These are phyloP conservation scores for Cercophora sp. DNA, from an alignment of 495 filamentous ascomycete species.

Conservation along the genomic window DNA sequence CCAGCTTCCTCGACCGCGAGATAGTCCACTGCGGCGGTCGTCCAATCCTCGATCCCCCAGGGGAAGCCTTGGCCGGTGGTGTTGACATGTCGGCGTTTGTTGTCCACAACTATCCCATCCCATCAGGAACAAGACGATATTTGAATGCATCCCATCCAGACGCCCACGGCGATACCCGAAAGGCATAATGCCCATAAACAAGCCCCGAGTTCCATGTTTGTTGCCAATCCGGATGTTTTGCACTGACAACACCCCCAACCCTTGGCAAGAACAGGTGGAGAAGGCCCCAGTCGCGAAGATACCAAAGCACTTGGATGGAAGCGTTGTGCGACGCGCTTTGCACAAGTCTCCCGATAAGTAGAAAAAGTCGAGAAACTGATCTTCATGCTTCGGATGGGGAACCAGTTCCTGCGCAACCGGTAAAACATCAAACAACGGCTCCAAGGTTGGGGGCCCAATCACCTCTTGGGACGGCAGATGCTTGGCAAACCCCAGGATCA, in stretches of 20 bases:
- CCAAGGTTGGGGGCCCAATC: too few species aligned
- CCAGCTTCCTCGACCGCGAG: conserved; percentile 39
- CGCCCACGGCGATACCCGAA: not conserved
- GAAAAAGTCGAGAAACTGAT: too few species aligned
- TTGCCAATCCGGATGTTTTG: not conserved
- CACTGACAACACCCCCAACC: too few species aligned
- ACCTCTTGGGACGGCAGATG: too few species aligned
- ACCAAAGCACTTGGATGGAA: not conserved
- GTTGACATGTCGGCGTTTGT: not conserved
- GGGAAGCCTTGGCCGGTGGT: conserved; percentile 1
- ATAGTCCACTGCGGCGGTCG: conserved; percentile 44
- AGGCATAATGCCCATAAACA: not conserved
- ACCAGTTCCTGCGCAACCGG: too few species aligned
- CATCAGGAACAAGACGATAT: not conserved
- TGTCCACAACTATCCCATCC: not conserved
- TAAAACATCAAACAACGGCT: too few species aligned
- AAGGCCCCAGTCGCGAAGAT: not conserved
- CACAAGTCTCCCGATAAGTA: not conserved
- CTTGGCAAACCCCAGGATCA: too few species aligned
- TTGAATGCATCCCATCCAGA: not conserved
- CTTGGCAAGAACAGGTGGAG: too few species aligned
- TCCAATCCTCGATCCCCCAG: conserved; percentile 33
- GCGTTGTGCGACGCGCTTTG: not conserved
- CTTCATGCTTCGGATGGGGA: too few species aligned
- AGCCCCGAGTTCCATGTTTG: not conserved